Evolutionary conservation across 257 asterid species (phyloP).

Genomic region (Solanum corneliomulleri): DNA sequence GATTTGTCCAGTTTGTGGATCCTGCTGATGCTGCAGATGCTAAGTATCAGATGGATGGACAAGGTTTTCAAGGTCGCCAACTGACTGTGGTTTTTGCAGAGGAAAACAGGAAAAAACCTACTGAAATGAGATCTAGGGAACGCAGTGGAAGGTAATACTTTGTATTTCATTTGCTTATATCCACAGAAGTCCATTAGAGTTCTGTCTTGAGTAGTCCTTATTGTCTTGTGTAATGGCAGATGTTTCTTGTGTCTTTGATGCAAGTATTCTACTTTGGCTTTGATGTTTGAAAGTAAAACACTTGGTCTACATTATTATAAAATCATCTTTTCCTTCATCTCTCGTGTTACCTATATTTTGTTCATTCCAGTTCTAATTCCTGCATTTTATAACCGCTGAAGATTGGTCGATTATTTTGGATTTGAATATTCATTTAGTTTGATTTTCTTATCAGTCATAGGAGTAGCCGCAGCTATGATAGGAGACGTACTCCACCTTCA

Average conservation of each 20-base stretch:
- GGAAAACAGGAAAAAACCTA: slow-evolving; percentile 68
- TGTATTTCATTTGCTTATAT: background rate
- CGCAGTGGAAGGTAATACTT: slow-evolving; percentile 11
- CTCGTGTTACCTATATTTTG: background rate
- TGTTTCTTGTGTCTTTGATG: background rate
- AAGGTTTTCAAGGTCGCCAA: slow-evolving; percentile 52
- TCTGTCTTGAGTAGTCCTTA: background rate
- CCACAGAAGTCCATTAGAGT: background rate
- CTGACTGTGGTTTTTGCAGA: slow-evolving; percentile 68
- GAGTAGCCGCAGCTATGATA: slow-evolving; percentile 52
- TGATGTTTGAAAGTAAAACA: background rate
- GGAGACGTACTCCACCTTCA: slow-evolving; percentile 60
- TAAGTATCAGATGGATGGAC: slow-evolving; percentile 63
- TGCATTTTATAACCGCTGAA: background rate
- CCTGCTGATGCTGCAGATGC: slow-evolving; percentile 87
- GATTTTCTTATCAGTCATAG: slow-evolving; percentile 4
- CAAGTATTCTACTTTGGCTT: background rate
- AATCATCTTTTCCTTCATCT: background rate
- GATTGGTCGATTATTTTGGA: background rate
- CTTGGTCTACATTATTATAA: background rate
- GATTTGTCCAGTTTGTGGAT: slow-evolving; percentile 65
- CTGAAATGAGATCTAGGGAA: slow-evolving; percentile 71
- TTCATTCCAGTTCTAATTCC: background rate
- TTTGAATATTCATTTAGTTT: background rate
- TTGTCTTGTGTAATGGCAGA: background rate